These are phyloP conservation scores for Pleomassaria siparia DNA, from an alignment of 2,329 filamentous ascomycete genomes.

Conservation along the genomic window DNA sequence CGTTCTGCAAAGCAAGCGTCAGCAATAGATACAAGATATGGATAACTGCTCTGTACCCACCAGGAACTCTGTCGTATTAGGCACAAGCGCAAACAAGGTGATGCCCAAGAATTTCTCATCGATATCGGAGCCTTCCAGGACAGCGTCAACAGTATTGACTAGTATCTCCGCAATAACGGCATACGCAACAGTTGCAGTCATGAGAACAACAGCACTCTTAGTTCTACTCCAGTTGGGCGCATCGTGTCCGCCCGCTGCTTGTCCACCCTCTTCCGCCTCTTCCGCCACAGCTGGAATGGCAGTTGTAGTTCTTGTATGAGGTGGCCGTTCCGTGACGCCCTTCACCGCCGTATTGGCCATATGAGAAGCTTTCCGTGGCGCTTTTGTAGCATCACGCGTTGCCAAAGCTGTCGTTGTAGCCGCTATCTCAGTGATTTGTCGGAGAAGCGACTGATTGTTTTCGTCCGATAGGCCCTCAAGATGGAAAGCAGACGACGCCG, in stretches of 20 bases:
- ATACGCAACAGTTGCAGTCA: slow-evolving; percentile 87
- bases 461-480: slow-evolving; percentile 73
- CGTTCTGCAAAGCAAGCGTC: slow-evolving; percentile 63
- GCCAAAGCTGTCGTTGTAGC: slow-evolving; percentile 88
- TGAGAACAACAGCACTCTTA: slow-evolving; percentile 87
- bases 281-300: slow-evolving; percentile 56
- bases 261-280: slow-evolving; percentile 51
- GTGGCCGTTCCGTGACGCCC: slow-evolving; percentile 42
- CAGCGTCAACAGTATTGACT: slow-evolving; percentile 96
- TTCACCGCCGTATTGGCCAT: slow-evolving; percentile 40
- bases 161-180: slow-evolving; percentile 97
- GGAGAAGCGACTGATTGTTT: slow-evolving; percentile 77
- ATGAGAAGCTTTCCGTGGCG: slow-evolving; percentile 54
- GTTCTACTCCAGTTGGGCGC: slow-evolving; percentile 96
- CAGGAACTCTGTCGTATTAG: slow-evolving; percentile 97
- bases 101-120: slow-evolving; percentile 98
- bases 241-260: slow-evolving; percentile 70
- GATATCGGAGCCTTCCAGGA: slow-evolving; percentile 84
- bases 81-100: slow-evolving; percentile 92
- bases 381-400: slow-evolving; percentile 69
- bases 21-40: not conserved
- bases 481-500: slow-evolving; percentile 50
- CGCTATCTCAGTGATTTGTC: slow-evolving; percentile 90
- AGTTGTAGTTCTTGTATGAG: slow-evolving; percentile 41
- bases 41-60: slow-evolving; percentile 52